Conservation (phyloP, 2,329 filamentous ascomycete genomes). For the Stagonosporopsis tanaceti region DNA sequence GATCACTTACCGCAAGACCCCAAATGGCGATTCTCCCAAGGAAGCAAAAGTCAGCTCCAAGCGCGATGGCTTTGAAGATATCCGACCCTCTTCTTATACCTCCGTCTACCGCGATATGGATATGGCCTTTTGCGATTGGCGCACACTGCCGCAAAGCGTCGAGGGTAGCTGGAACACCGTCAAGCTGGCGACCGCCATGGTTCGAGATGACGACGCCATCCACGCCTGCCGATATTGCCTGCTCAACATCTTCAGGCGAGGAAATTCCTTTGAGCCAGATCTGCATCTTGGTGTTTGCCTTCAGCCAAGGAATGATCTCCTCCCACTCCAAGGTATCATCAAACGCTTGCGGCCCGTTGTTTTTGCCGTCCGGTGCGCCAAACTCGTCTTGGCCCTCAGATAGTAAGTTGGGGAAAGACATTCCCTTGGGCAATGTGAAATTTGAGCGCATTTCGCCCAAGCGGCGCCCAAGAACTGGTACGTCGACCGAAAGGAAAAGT, state of each 20-base stretch:
- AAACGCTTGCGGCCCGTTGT: slow-evolving; percentile 27
- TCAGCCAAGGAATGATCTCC: slow-evolving; percentile 58
- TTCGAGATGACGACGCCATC: slow-evolving; percentile 62
- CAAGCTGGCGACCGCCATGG: slow-evolving; percentile 65
- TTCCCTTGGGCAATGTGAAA: slow-evolving; percentile 57
- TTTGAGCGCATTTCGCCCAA: slow-evolving; percentile 63
- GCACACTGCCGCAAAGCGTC: slow-evolving; percentile 57
- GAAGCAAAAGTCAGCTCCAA: slow-evolving; percentile 61
- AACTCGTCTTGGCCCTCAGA: slow-evolving; percentile 29
- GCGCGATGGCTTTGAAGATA: slow-evolving; percentile 64
- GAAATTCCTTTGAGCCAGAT: slow-evolving; percentile 57
- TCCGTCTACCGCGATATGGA: slow-evolving; percentile 69
- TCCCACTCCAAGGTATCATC: slow-evolving; percentile 56
- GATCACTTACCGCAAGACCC: slow-evolving; percentile 55
- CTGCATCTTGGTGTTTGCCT: slow-evolving; percentile 57
- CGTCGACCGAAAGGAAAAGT: slow-evolving; percentile 64
- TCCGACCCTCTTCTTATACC: slow-evolving; percentile 65
- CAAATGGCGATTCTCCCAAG: slow-evolving; percentile 59
- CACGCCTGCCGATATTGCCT: slow-evolving; percentile 54
- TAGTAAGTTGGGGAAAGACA: slow-evolving; percentile 56
- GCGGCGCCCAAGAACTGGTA: slow-evolving; percentile 61
- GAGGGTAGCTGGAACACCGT: slow-evolving; percentile 63
- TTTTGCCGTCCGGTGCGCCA: slow-evolving; percentile 26
- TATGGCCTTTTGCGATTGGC: slow-evolving; percentile 52
- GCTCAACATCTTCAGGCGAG: slow-evolving; percentile 46